Percentiles rank a stretch among this genome's conserved stretches.
Evolutionary conservation across 2,329 filamentous ascomycete species (phyloP).

Genomic region (Colletotrichum sublineola): DNA sequence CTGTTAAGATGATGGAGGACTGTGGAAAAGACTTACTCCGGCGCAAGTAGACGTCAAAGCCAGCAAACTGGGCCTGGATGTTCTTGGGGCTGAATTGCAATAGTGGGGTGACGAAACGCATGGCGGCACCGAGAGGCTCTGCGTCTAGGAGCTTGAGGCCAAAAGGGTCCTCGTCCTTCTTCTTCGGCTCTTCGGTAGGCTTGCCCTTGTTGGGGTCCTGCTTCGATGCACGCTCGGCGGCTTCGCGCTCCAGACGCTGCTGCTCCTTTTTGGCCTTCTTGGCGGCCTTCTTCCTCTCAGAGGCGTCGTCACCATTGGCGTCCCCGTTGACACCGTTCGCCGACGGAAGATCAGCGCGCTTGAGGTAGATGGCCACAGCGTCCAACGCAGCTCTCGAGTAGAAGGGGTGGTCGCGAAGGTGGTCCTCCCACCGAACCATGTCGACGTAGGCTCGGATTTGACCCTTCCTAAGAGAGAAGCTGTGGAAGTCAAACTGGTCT

Average conservation of each 20-base stretch:
- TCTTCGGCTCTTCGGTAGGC: constrained; percentile 70
- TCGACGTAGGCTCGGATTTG: constrained; percentile 95
- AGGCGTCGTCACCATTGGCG: constrained; percentile 66
- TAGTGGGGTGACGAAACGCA: constrained; percentile 86
- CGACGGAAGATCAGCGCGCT: constrained; percentile 81
- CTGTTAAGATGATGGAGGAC: constrained; percentile 32
- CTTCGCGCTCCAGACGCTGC: constrained; percentile 76
- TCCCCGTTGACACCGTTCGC: constrained; percentile 73
- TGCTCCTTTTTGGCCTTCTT: constrained; percentile 90
- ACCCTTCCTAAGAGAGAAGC: constrained; percentile 95
- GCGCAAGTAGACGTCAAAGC: constrained; percentile 91
- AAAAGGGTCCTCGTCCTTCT: constrained; percentile 92
- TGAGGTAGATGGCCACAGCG: constrained; percentile 84
- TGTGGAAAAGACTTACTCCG: constrained; percentile 72
- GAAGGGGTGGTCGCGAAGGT: constrained; percentile 91
- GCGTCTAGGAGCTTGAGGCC: constrained; percentile 86
- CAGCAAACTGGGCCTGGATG: constrained; percentile 84
- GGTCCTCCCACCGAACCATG: constrained; percentile 97
- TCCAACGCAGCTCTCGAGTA: constrained; percentile 86
- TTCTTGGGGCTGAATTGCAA: constrained; percentile 86
- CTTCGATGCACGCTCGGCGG: constrained; percentile 82
- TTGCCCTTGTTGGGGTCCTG: constrained; percentile 86
- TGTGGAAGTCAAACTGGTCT: constrained; percentile 99
- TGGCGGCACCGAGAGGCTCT: constrained; percentile 86
- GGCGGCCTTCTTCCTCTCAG: constrained; percentile 85